Conservation (phyloP, 257 asterid species). For the Scutellaria barbata region DNA sequence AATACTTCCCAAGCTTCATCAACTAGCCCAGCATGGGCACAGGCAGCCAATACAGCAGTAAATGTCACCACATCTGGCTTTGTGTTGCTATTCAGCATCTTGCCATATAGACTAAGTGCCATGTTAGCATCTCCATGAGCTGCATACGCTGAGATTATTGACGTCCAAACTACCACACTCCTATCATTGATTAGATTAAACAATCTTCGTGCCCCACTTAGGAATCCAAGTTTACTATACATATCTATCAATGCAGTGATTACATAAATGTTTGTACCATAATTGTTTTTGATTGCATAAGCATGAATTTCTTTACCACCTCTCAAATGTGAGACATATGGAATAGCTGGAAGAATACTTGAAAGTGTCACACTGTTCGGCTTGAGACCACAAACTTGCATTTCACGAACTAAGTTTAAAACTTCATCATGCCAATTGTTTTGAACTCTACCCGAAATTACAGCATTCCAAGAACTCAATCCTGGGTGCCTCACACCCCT, state of each 20-base stretch:
- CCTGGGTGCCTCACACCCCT: conserved; percentile 57
- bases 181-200: conserved; percentile 56
- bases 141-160: conserved; percentile 82
- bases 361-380: conserved; percentile 77
- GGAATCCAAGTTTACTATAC: conserved; percentile 78
- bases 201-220: conserved; percentile 58
- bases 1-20: conserved; percentile 64
- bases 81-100: conserved; percentile 58
- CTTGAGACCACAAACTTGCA: conserved; percentile 59
- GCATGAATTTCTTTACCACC: conserved; percentile 81
- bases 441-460: conserved; percentile 77
- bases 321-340: conserved; percentile 59
- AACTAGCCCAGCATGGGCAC: conserved; percentile 83
- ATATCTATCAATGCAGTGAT: conserved; percentile 72
- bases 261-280: conserved; percentile 59
- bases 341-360: conserved; percentile 71
- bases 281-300: conserved; percentile 58
- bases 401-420: conserved; percentile 55
- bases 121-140: conserved; percentile 71
- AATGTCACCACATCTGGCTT: conserved; percentile 74
- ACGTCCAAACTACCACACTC: conserved; percentile 83
- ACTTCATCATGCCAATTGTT: conserved; percentile 56
- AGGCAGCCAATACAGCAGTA: conserved; percentile 78
- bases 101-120: conserved; percentile 60
- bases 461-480: conserved; percentile 83